Base-by-base conservation (phyloP, 371 early-diverging fungal species). In the Lichtheimia hyalospora region DNA sequence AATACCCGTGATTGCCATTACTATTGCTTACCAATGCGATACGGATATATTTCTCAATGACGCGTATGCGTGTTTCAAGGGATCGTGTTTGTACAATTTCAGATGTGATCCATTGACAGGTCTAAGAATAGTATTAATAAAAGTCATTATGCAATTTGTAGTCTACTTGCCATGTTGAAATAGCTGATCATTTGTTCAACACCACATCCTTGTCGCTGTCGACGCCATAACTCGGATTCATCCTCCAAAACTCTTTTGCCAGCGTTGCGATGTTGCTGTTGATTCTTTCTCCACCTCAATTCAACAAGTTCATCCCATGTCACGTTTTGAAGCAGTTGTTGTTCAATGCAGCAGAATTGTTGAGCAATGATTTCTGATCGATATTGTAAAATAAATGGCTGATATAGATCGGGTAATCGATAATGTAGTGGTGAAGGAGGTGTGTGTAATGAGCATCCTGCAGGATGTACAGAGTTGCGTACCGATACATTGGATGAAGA, bases 301-400 rank as follows among this genome's bases (percentile, higher is more conserved):
- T 85, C 86, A 8, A 78, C 64, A 16, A 85, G 59, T 54, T 85
- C 86, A 58, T 80, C 74, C 86, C 86, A 85, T 23, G 74, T 73
- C 1, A 85, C 73, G 20, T 75, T 69, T 43, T 80, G 77, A 6
- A 85, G 60, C 66, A 85, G 82, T 8, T 66, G 64, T 48, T 77
- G 72, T 58, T 85, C 86, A 13, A 85, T 68, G 6, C 83, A 46
- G 58, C 83, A 84, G 46, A 85, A 76, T 27, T 81, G 79, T 27
- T 76, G 78, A n/a, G 79, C 73, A 48, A 78, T 78, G 1, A 70
- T 39, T 46, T 78, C 77, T 10, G 82, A 81, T 15, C 75, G 67
- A 57, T 71, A 73, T 8, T 51, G 63, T 1, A 81, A 63, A 1
- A 81, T 49, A 46, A 70, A 61, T 3, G 81, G 67, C 46, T 70